These are phyloP conservation scores for Aspergillus quadricinctus DNA, from an alignment of 2,329 filamentous ascomycete species.

Conservation along the genomic window DNA sequence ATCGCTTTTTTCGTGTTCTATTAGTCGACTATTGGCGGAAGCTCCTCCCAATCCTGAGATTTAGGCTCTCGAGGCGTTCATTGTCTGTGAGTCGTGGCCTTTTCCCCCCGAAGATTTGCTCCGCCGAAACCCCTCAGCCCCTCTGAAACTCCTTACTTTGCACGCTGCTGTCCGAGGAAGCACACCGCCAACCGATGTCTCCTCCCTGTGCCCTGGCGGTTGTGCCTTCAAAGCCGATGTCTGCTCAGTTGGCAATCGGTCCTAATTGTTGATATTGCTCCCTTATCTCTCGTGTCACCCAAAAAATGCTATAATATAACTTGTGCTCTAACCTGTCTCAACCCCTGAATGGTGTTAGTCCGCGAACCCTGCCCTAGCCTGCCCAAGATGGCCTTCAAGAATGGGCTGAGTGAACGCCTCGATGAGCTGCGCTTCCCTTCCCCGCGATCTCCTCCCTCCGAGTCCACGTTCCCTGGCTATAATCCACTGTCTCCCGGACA, in stretches of 20 bases:
- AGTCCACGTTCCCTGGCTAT: constrained; percentile 69
- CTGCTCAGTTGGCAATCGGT: constrained; percentile 13
- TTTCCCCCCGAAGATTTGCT: constrained; percentile 26
- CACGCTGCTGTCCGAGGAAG: constrained; percentile 14
- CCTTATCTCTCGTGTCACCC: constrained; percentile 3
- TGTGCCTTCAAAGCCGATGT: constrained; percentile 4
- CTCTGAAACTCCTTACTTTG: constrained; percentile 35
- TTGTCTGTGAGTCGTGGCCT: constrained; percentile 33
- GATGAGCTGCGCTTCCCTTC: constrained; percentile 75
- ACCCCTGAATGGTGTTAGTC: constrained; percentile 25
- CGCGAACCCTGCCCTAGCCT: constrained; percentile 22
- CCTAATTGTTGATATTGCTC: constrained; percentile 6
- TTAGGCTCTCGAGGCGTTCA: constrained; percentile 34
- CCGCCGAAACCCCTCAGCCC: constrained; percentile 32
- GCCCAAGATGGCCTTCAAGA: constrained; percentile 60
- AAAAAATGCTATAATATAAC: constrained; percentile 14
- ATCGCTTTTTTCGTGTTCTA: constrained; percentile 20
- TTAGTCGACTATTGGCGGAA: constrained; percentile 6
- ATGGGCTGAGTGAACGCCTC: constrained; percentile 62
- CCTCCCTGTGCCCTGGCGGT: constrained; percentile 5
- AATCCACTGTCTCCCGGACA: constrained; percentile 68
- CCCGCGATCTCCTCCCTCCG: constrained; percentile 73
- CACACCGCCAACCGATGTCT: constrained; percentile 30
- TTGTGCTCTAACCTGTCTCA: constrained; percentile 22
- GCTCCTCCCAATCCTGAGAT: constrained; percentile 11